These are phyloP conservation scores for Syzygium aqueum DNA, from an alignment of 345 rosid genomes.

Conservation along the genomic window DNA sequence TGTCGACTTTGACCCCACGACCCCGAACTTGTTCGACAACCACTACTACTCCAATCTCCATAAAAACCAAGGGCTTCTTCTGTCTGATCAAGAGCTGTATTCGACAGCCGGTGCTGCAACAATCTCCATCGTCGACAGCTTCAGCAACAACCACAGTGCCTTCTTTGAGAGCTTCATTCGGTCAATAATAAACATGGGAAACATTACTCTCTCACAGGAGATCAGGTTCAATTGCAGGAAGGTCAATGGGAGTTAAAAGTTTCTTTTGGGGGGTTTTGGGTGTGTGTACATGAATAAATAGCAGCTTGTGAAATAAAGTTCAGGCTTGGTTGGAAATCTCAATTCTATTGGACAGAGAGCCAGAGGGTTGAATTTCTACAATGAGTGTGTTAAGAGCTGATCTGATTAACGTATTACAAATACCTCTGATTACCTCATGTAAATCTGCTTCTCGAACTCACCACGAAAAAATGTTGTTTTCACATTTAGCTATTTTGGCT, in stretches of 20 bases:
- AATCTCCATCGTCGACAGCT: conserved; percentile 19
- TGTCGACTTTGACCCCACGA: conserved; percentile 23
- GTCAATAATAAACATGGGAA: conserved; percentile 45
- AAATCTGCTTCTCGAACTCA: no score
- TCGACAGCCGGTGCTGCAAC: conserved; percentile 19
- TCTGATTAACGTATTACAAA: background rate
- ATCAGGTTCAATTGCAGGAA: conserved; percentile 24
- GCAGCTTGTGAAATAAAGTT: background rate
- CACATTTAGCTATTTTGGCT: no score
- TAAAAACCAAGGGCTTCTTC: conserved; percentile 26
- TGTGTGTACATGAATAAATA: background rate
- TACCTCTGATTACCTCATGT: no score
- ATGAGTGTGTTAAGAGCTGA: background rate
- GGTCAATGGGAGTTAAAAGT: conserved; percentile 3
- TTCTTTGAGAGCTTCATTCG: conserved; percentile 28
- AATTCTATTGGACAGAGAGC: background rate
- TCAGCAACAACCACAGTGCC: conserved; percentile 12
- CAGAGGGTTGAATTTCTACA: background rate
- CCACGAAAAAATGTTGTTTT: no score
- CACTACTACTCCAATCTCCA: conserved; percentile 32
- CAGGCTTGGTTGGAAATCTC: background rate
- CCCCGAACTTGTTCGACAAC: conserved; percentile 25
- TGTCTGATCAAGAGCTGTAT: conserved; percentile 33
- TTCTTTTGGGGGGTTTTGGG: background rate
- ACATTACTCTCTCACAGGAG: conserved; percentile 18